Percentiles rank a stretch among this genome's conserved stretches.
Evolutionary conservation across 2,329 filamentous ascomycete genomes (phyloP).

Genomic region (Nothophaeocryptopus gaeumannii): DNA sequence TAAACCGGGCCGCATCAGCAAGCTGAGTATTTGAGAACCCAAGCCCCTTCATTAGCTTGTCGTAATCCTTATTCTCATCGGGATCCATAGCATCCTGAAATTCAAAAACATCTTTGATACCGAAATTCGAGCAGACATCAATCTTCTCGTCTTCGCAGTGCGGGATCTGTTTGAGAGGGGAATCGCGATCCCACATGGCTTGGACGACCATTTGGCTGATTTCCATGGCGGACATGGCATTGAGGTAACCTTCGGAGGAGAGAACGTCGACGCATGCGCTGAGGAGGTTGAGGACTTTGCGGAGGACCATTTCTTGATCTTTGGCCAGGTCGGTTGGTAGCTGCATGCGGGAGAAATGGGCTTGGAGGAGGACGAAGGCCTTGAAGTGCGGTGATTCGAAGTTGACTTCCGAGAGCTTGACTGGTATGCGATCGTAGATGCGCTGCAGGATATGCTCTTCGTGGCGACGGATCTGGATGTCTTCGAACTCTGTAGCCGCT

Average conservation of each 20-base stretch:
- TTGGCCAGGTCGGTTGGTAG: constrained; percentile 92
- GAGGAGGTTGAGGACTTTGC: constrained; percentile 80
- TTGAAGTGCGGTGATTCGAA: constrained; percentile 98
- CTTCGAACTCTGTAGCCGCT: constrained; percentile 93
- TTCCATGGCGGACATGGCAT: constrained; percentile 98
- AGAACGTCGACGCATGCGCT: constrained; percentile 93
- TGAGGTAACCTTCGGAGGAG: constrained; percentile 91
- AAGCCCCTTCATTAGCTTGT: constrained; percentile 71
- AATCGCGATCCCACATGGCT: constrained; percentile 98
- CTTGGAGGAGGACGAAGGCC: constrained; percentile 92
- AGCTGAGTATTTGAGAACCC: constrained; percentile 78
- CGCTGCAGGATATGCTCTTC: constrained; percentile 83
- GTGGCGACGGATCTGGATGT: constrained; percentile 88
- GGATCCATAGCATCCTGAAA: constrained; percentile 99
- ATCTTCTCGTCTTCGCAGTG: constrained; percentile 84
- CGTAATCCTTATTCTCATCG: constrained; percentile 81
- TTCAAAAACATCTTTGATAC: constrained; percentile 89
- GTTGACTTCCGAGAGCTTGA: constrained; percentile 84
- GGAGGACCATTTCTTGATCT: constrained; percentile 85
- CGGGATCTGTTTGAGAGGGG: constrained; percentile 94
- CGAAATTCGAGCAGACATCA: constrained; percentile 74
- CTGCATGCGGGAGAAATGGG: constrained; percentile 96
- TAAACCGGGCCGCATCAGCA: constrained; percentile 86
- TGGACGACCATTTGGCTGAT: constrained; percentile 99
- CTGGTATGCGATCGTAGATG: constrained; percentile 90